These are phyloP conservation scores for Plasmodiophora brassicae DNA, from an alignment of 208 protist species.

Conservation along the genomic window DNA sequence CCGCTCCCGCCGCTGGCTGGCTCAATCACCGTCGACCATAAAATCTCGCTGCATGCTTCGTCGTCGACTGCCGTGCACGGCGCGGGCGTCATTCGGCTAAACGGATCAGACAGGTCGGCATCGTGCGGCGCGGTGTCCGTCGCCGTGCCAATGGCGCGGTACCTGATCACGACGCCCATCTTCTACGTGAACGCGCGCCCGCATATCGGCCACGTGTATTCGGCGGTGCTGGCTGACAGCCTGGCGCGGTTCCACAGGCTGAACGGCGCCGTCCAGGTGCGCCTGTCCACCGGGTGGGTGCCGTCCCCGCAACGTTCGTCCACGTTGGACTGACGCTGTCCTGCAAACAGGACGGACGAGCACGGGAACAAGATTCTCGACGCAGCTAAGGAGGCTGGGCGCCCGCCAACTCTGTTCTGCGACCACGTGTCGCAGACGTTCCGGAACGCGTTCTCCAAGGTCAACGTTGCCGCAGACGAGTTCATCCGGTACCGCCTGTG, in stretches of 20 bases:
- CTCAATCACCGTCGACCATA: too few relatives aligned
- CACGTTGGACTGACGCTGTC: too few relatives aligned
- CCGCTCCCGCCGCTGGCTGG: too few relatives aligned
- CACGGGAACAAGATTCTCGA: slow-evolving; percentile 92
- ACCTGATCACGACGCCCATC: slow-evolving; percentile 64
- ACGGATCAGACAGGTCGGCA: too few relatives aligned
- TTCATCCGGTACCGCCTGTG: slow-evolving; percentile 70
- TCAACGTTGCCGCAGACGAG: slow-evolving; percentile 76
- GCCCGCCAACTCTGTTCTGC: slow-evolving; percentile 59
- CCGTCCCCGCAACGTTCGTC: too few relatives aligned
- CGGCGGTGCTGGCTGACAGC: slow-evolving; percentile 66
- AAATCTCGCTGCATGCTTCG: too few relatives aligned
- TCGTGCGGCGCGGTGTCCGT: too few relatives aligned
- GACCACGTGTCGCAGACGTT: slow-evolving; percentile 67
- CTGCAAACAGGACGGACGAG: slow-evolving; percentile 98
- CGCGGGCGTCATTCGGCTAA: too few relatives aligned
- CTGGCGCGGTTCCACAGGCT: slow-evolving; percentile 62
- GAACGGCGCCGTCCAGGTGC: slow-evolving; percentile 72
- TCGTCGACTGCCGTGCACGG: too few relatives aligned
- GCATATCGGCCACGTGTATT: slow-evolving; percentile 78
- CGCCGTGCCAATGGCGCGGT: too few relatives aligned
- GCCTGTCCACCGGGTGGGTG: slow-evolving; percentile 91
- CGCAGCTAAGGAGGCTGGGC: neutral
- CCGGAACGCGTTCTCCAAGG: slow-evolving; percentile 80
- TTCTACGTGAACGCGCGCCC: slow-evolving; percentile 67